Percentiles rank a stretch among this genome's conserved stretches.
Conservation (phyloP, 2,329 filamentous ascomycete genomes). For the Sporothrix phasma region DNA sequence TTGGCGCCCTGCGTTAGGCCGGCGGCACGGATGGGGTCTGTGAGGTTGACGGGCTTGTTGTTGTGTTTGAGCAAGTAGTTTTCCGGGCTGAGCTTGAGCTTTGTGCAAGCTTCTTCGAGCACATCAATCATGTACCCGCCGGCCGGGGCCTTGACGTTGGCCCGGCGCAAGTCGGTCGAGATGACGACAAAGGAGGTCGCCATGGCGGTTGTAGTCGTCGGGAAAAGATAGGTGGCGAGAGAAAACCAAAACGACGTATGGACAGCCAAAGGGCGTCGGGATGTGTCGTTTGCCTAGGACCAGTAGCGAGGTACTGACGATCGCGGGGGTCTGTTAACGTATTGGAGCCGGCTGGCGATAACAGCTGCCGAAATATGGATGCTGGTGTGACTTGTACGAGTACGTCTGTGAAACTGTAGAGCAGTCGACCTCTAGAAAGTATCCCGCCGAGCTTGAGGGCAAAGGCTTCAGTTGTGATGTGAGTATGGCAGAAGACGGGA, state of each 20-base stretch:
- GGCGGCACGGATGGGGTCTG: conserved; percentile 71
- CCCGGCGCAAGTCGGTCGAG: conserved; percentile 65
- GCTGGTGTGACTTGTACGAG: too few relatives aligned
- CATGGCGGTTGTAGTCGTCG: conserved; percentile 42
- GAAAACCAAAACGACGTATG: conserved; percentile 30
- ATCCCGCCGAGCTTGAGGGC: background rate
- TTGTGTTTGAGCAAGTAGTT: conserved; percentile 80
- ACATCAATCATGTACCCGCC: conserved; percentile 76
- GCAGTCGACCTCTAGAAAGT: background rate
- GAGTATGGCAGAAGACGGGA: conserved; percentile 11
- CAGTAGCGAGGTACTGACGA: background rate
- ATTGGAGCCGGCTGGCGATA: background rate
- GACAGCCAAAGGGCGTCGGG: background rate
- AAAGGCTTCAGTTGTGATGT: background rate
- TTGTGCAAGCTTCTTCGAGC: conserved; percentile 75
- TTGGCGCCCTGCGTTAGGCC: conserved; percentile 79
- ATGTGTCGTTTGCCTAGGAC: background rate
- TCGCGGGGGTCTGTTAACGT: background rate
- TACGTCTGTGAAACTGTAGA: background rate
- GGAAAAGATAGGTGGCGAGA: background rate
- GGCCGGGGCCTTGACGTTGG: conserved; percentile 73
- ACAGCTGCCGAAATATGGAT: background rate
- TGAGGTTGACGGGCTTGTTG: conserved; percentile 78
- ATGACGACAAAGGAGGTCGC: conserved; percentile 83
- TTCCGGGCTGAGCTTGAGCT: conserved; percentile 61